A percentile compares a stretch with the other conserved stretches of the same genome.
Conservation (phyloP, 2,329 filamentous ascomycete species). For the Trichoderma semiorbis region DNA sequence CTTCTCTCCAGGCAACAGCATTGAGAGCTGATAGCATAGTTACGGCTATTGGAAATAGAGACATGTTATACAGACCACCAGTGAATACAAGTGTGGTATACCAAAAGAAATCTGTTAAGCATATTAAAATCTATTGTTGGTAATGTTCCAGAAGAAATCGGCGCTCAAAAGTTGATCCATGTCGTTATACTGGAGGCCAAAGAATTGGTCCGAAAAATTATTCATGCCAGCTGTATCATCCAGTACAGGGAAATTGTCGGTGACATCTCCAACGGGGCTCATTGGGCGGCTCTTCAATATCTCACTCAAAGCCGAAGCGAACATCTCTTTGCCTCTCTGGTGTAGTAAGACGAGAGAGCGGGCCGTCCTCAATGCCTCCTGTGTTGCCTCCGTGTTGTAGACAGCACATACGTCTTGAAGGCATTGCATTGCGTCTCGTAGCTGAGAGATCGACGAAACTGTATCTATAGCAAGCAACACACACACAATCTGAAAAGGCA, state of each 20-base stretch:
- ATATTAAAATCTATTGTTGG: background rate
- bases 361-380: background rate
- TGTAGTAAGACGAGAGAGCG: background rate
- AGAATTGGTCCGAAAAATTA: constrained; percentile 3
- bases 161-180: constrained; percentile 5
- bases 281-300: background rate
- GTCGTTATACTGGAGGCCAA: background rate
- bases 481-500: constrained; percentile 4
- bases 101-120: too few relatives aligned
- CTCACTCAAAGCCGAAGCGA: constrained; percentile 1
- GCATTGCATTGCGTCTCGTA: background rate
- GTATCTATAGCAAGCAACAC: constrained; percentile 7
- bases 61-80: too few relatives aligned
- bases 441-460: constrained; percentile 1
- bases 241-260: background rate
- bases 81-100: too few relatives aligned
- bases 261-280: background rate
- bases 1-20: too few relatives aligned
- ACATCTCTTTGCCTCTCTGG: constrained; percentile 5
- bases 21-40: too few relatives aligned
- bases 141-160: constrained; percentile 9
- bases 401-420: background rate
- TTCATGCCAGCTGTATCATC: background rate
- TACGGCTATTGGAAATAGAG: too few relatives aligned
- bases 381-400: background rate